These are phyloP conservation scores for Cocos nucifera DNA, from an alignment of 176 grass and related monocot genomes.

Conservation along the genomic window DNA sequence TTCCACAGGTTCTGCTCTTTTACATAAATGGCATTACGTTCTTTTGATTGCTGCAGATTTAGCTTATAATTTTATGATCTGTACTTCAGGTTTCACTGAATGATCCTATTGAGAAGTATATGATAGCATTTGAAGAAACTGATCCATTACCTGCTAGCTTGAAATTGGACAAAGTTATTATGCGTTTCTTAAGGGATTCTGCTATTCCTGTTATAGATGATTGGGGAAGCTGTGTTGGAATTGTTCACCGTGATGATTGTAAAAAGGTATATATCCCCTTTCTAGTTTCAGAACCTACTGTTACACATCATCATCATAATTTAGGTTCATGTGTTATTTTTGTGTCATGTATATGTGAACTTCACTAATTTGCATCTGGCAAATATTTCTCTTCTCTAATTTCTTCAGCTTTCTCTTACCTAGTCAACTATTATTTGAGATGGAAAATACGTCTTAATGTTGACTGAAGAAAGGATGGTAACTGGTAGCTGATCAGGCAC, in stretches of 20 bases:
- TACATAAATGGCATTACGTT: too few species aligned
- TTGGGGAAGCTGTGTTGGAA: constrained; percentile 77
- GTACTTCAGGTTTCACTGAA: constrained; percentile 57
- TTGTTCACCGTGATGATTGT: constrained; percentile 66
- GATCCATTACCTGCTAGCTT: constrained; percentile 40
- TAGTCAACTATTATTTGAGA: too few species aligned
- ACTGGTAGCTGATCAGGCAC: too few species aligned
- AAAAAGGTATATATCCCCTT: constrained; percentile 42
- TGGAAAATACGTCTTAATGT: too few species aligned
- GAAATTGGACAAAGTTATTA: constrained; percentile 42
- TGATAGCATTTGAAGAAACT: constrained; percentile 72
- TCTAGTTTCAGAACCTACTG: background rate
- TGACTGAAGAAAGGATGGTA: too few species aligned
- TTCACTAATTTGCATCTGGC: too few species aligned
- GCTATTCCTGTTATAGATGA: constrained; percentile 72
- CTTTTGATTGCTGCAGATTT: background rate
- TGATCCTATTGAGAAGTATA: constrained; percentile 86
- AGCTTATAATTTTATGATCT: background rate
- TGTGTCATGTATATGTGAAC: too few species aligned
- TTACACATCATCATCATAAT: background rate
- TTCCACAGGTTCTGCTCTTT: constrained; percentile 45
- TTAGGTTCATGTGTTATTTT: too few species aligned
- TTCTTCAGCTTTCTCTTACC: too few species aligned
- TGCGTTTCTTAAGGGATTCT: constrained; percentile 62
- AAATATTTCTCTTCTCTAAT: too few species aligned